These are phyloP conservation scores for Pythium insidiosum DNA, from an alignment of 352 stramenopile genomes.

Conservation along the genomic window DNA sequence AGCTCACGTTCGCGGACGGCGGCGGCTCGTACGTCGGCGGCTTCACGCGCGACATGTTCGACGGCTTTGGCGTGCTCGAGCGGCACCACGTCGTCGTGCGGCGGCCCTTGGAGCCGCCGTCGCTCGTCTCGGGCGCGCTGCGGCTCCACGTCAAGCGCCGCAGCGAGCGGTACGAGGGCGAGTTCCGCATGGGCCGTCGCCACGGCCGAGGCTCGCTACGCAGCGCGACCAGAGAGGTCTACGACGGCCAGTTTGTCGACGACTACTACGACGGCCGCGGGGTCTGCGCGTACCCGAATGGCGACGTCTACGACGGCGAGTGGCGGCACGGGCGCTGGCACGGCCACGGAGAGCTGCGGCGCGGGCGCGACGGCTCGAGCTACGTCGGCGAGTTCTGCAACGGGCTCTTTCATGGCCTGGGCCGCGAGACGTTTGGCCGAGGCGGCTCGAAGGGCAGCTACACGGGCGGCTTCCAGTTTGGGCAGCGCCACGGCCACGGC, in stretches of 20 bases:
- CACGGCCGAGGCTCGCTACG: slow-evolving; percentile 42
- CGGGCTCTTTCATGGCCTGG: slow-evolving; percentile 50
- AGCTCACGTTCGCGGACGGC: slow-evolving; percentile 34
- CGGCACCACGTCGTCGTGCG: no score
- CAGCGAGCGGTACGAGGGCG: slow-evolving; percentile 58
- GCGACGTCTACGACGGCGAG: slow-evolving; percentile 63
- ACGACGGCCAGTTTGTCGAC: slow-evolving; percentile 41
- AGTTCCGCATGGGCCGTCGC: slow-evolving; percentile 42
- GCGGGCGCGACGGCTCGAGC: slow-evolving; percentile 32
- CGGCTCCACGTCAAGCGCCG: no score
- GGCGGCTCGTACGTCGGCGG: slow-evolving; percentile 43
- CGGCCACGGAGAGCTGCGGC: slow-evolving; percentile 37
- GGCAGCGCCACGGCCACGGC: slow-evolving; percentile 50
- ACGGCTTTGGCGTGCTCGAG: slow-evolving; percentile 54
- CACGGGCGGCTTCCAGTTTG: slow-evolving; percentile 42
- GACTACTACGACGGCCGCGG: slow-evolving; percentile 50
- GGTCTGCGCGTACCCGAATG: slow-evolving; percentile 42
- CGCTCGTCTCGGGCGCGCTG: no score
- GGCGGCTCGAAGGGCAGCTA: slow-evolving; percentile 48
- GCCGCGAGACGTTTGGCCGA: slow-evolving; percentile 34
- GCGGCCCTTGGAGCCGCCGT: no score
- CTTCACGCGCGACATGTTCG: slow-evolving; percentile 44
- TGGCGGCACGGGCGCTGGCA: slow-evolving; percentile 54
- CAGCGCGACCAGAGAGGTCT: slow-evolving; percentile 28
- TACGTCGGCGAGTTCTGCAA: slow-evolving; percentile 52